Evolutionary conservation across 805 yeast species (phyloP), one percentile per base, ranked within the genome.

Genomic region (Saitoella complicata): DNA sequence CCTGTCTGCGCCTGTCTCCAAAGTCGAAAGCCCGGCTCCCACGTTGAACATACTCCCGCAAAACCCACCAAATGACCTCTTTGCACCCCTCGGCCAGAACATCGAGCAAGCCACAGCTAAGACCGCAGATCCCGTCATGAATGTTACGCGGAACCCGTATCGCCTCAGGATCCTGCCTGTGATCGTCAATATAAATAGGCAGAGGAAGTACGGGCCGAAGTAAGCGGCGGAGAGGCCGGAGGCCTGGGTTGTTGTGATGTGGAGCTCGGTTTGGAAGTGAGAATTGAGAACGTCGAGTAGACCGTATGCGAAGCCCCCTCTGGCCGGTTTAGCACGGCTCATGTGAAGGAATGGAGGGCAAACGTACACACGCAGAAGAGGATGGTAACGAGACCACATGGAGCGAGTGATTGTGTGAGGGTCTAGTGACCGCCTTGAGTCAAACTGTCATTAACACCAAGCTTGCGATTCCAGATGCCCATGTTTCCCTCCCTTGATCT

Each of bases 161-260:
- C 11, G 32, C 9, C 41, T 33, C 12, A 39, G 41, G 9, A 37
- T 3, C 29, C 21, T 4, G 4, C 41, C 41, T 11, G 41, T 3
- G 30, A 39, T 13, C 32, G 41, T 39, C 12, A 39, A 12, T 37
- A 41, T 39, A 2, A 39, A 12, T 37, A 41, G 30, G 9, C 38
- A 33, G 9, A 39, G 4, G 29, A 37, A 37, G 11, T 39, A 39
- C 4, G 41, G 41, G 39, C 41, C 41, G 13, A 39, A 39, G 41
- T 39, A 39, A 29, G 41, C 41, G n/a, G 41, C 41, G 38, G 12
- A 37, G 40, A 39, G 41, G 21, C 41, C 41, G 9, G 41, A 39
- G 4, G 37, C n/a, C 32, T 37, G 38, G 4, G 38, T 37, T 11
- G 38, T 4, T 11, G 41, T 39, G 39, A 39, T 39, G 13, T 39